Percentiles rank a stretch among this genome's conserved stretches.
phyloP scores from a whole-genome alignment of 305 asterid species.

The Ilex paraguariensis region DNA sequence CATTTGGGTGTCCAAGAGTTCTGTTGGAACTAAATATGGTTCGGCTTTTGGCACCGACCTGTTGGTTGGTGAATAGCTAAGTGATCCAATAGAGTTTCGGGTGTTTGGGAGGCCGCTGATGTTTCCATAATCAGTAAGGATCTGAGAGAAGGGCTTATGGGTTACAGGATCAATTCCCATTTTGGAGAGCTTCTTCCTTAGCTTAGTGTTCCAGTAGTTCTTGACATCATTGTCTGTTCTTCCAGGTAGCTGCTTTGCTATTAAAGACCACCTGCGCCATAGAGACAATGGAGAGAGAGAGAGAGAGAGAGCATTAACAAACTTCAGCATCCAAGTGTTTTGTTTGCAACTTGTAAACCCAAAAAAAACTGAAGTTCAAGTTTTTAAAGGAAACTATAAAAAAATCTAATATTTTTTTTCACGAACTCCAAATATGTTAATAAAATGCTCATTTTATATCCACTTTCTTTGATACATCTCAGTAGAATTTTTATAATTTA shows the following conservation, averaged over 20 bases:
- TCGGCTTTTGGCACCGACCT: conserved; percentile 9
- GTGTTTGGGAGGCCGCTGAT: conserved; percentile 47
- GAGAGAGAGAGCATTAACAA: not conserved
- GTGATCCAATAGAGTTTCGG: conserved; percentile 30
- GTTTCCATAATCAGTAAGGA: conserved; percentile 62
- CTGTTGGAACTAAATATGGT: conserved; percentile 10
- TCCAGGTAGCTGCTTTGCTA: conserved; percentile 77
- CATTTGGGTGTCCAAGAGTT: conserved; percentile 16
- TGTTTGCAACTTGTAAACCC: too few species aligned
- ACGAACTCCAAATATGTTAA: too few species aligned
- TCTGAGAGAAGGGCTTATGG: conserved; percentile 93
- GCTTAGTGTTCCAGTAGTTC: conserved; percentile 96
- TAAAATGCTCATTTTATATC: too few species aligned
- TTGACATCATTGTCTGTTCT: conserved; percentile 96
- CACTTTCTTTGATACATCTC: too few species aligned
- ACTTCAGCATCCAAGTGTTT: not conserved
- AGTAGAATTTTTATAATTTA: too few species aligned
- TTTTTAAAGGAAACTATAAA: too few species aligned
- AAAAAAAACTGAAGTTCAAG: too few species aligned
- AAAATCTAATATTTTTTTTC: too few species aligned
- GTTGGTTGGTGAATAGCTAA: conserved; percentile 15
- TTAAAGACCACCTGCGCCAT: conserved; percentile 79
- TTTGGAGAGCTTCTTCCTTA: conserved; percentile 77
- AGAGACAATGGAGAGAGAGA: not conserved
- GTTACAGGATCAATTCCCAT: conserved; percentile 92